Conservation (phyloP, 176 grass and related monocot genomes). For the Oryza glaberrima region DNA sequence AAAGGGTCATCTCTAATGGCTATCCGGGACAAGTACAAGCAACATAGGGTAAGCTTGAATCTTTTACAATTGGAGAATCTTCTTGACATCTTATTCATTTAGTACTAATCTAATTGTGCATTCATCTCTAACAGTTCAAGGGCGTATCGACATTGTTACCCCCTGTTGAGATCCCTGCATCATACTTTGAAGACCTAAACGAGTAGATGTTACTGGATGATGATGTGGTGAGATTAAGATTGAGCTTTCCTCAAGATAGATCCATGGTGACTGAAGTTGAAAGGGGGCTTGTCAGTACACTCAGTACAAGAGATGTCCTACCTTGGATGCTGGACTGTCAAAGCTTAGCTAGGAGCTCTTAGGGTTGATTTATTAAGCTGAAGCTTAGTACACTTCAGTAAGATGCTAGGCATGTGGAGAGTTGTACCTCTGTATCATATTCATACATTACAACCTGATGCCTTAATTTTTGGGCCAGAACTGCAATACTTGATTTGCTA, state of each 20-base stretch:
- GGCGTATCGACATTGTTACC: slow-evolving; percentile 69
- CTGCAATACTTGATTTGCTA: slow-evolving; percentile 2
- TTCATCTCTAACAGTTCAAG: slow-evolving; percentile 77
- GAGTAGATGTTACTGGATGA: slow-evolving; percentile 27
- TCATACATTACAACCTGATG: slow-evolving; percentile 49
- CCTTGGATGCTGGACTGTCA: slow-evolving; percentile 28
- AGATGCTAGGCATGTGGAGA: slow-evolving; percentile 21
- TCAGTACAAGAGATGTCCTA: neutral
- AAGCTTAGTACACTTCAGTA: slow-evolving; percentile 18
- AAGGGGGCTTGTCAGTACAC: neutral
- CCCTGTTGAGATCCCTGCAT: slow-evolving; percentile 59
- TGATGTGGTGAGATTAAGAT: neutral
- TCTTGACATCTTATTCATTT: slow-evolving; percentile 3
- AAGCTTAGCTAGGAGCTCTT: slow-evolving; percentile 20
- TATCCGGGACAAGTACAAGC: slow-evolving; percentile 83
- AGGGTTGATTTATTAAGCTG: slow-evolving; percentile 25
- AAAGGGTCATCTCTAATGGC: slow-evolving; percentile 54
- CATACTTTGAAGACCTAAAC: slow-evolving; percentile 47
- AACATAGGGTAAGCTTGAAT: slow-evolving; percentile 63
- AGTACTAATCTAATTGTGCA: slow-evolving; percentile 33
- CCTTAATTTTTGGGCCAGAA: slow-evolving; percentile 37
- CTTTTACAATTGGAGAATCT: slow-evolving; percentile 24
- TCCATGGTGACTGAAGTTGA: slow-evolving; percentile 8
- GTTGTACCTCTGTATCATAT: slow-evolving; percentile 53
- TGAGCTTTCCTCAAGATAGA: slow-evolving; percentile 32